A percentile compares a stretch with the other conserved stretches of the same genome.
Evolutionary conservation across 202 grass and related monocot genomes (phyloP).

Genomic region (Zoysia matrella): DNA sequence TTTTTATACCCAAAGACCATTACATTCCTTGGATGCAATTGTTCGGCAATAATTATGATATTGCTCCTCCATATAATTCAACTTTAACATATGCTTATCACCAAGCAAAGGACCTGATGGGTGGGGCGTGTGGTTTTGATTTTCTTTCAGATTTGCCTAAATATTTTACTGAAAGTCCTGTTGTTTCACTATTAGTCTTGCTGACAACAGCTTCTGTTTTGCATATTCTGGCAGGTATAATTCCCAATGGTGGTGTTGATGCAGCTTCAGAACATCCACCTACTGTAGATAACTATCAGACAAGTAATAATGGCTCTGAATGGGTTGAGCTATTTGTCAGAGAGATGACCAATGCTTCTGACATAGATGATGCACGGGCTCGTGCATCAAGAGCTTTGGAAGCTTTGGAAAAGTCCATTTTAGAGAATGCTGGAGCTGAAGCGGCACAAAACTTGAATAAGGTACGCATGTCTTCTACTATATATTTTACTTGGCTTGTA

Average conservation of each 20-base stretch:
- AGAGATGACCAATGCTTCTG: slow-evolving; percentile 85
- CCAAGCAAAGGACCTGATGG: not conserved
- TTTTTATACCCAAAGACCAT: slow-evolving; percentile 13
- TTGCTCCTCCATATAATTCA: not conserved
- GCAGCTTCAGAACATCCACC: slow-evolving; percentile 41
- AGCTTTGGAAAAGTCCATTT: slow-evolving; percentile 83
- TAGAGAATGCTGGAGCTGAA: slow-evolving; percentile 59
- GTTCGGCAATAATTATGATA: not conserved
- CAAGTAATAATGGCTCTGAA: slow-evolving; percentile 56
- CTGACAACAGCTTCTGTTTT: slow-evolving; percentile 22
- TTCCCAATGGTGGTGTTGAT: slow-evolving; percentile 45
- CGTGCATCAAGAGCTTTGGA: slow-evolving; percentile 81
- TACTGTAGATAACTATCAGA: slow-evolving; percentile 41
- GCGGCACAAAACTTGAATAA: slow-evolving; percentile 65
- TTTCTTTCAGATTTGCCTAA: not conserved
- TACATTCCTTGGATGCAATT: not conserved
- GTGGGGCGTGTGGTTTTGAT: not conserved
- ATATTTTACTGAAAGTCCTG: not conserved
- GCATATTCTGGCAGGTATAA: slow-evolving; percentile 19
- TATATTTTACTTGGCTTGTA: not conserved
- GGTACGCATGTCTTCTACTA: slow-evolving; percentile 17
- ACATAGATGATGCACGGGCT: slow-evolving; percentile 5
- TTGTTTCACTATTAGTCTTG: not conserved
- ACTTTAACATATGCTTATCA: not conserved
- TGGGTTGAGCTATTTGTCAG: slow-evolving; percentile 97